phyloP scores from a whole-genome alignment of 139 green algal genomes.

The Coelastrella sp. region DNA sequence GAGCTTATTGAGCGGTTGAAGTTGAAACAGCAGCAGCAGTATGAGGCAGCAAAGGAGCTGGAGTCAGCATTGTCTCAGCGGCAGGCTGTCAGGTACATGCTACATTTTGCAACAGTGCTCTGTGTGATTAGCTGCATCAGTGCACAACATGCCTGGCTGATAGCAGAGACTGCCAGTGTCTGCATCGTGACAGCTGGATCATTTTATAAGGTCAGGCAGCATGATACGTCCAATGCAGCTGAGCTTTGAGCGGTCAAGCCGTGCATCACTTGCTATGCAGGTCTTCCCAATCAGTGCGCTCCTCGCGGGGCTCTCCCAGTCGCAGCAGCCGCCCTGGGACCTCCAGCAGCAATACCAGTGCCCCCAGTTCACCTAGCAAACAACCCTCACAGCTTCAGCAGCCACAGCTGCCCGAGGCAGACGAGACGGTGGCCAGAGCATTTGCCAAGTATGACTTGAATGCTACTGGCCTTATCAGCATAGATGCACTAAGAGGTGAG shows the following conservation, averaged over 20 bases:
- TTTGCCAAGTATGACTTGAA: conserved; percentile 64
- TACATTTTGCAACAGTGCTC: too few species aligned
- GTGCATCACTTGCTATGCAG: not conserved
- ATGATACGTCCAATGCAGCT: too few species aligned
- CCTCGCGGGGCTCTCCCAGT: not conserved
- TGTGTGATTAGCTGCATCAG: too few species aligned
- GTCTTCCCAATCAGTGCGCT: not conserved
- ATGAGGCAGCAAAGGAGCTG: conserved; percentile 71
- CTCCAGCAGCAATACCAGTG: not conserved
- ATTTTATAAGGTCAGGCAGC: too few species aligned
- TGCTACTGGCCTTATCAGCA: conserved; percentile 61
- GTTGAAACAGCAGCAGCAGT: not conserved
- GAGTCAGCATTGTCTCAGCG: conserved; percentile 53
- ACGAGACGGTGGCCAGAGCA: conserved; percentile 14
- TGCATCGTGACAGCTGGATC: too few species aligned
- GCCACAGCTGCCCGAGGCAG: conserved; percentile 8
- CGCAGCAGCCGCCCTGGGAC: not conserved
- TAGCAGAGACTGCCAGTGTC: too few species aligned
- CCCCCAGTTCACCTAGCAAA: not conserved
- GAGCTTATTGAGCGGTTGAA: conserved; percentile 35
- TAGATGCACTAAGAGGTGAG: conserved; percentile 54
- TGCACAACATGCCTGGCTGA: too few species aligned
- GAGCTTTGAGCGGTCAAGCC: too few species aligned
- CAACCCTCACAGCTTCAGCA: conserved; percentile 14
- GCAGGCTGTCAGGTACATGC: too few species aligned